These are phyloP conservation scores for Sphenostylis stenocarpa DNA, from an alignment of 306 rosid genomes.

Conservation along the genomic window DNA sequence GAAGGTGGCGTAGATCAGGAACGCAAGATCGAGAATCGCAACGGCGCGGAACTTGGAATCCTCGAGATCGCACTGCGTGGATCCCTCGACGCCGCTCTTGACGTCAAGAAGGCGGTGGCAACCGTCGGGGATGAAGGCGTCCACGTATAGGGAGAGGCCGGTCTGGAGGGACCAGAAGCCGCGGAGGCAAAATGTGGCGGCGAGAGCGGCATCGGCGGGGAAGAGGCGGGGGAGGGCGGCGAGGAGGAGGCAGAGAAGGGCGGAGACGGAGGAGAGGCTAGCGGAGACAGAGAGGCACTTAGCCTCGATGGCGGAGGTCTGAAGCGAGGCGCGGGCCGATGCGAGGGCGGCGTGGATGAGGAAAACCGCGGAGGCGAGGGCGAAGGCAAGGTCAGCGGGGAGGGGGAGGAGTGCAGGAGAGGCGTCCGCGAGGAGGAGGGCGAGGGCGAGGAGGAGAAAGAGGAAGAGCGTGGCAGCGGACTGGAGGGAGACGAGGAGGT, in stretches of 20 bases:
- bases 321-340: constrained; percentile 56
- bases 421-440: constrained; percentile 65
- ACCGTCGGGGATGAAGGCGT: constrained; percentile 88
- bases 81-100: constrained; percentile 70
- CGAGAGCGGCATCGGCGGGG: constrained; percentile 66
- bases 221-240: constrained; percentile 68
- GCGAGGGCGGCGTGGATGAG: constrained; percentile 59
- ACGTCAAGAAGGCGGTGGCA: constrained; percentile 87
- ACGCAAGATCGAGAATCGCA: constrained; percentile 75
- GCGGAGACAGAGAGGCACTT: constrained; percentile 70
- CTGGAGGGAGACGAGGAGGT: constrained; percentile 75
- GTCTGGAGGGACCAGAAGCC: constrained; percentile 86
- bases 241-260: constrained; percentile 54
- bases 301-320: constrained; percentile 73
- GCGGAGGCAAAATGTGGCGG: constrained; percentile 60
- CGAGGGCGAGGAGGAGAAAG: constrained; percentile 58
- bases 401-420: constrained; percentile 51
- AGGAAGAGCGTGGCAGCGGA: constrained; percentile 66
- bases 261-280: constrained; percentile 48
- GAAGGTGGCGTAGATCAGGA: constrained; percentile 61
- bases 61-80: constrained; percentile 86
- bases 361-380: constrained; percentile 66
- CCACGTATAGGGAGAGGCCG: constrained; percentile 81
- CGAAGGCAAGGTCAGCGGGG: constrained; percentile 68
- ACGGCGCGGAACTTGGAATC: constrained; percentile 77